phyloP scores from a whole-genome alignment of 192 early-diverging fungal genomes.

The Irineochytrium annulatum region DNA sequence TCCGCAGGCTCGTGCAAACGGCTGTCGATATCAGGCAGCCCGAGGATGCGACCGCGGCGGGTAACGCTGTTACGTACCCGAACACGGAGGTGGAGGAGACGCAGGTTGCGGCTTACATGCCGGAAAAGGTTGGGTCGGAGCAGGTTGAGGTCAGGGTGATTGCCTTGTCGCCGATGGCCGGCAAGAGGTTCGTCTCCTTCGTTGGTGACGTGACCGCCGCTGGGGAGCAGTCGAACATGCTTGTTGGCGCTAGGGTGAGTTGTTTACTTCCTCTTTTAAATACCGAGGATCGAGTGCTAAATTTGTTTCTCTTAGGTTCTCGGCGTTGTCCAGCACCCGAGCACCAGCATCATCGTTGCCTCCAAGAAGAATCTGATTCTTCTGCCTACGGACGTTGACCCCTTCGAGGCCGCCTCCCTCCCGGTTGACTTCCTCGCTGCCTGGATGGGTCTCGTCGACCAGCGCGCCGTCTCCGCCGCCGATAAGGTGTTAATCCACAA shows the following conservation, averaged over 20 bases:
- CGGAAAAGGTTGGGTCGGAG: background rate
- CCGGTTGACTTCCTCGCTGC: background rate
- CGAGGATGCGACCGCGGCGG: background rate
- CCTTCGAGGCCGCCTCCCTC: background rate
- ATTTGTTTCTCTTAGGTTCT: too few species aligned
- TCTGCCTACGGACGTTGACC: too few species aligned
- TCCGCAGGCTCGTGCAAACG: background rate
- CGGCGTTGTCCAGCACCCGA: too few species aligned
- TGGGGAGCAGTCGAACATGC: too few species aligned
- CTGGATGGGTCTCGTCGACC: background rate
- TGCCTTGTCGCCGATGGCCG: background rate
- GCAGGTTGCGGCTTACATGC: background rate
- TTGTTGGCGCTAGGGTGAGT: too few species aligned
- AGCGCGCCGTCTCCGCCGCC: background rate
- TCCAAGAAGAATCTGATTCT: too few species aligned
- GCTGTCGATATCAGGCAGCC: background rate
- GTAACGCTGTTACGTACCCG: background rate
- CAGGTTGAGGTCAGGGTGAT: background rate
- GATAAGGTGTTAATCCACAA: background rate
- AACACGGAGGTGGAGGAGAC: background rate
- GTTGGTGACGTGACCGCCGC: too few species aligned
- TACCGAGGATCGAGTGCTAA: too few species aligned
- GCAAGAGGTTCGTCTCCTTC: too few species aligned
- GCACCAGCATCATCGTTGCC: too few species aligned
- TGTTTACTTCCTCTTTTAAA: too few species aligned